A percentile compares a stretch with the other conserved stretches of the same genome.
Conservation (phyloP, 2,329 filamentous ascomycete species). For the Hypocreales sp. region DNA sequence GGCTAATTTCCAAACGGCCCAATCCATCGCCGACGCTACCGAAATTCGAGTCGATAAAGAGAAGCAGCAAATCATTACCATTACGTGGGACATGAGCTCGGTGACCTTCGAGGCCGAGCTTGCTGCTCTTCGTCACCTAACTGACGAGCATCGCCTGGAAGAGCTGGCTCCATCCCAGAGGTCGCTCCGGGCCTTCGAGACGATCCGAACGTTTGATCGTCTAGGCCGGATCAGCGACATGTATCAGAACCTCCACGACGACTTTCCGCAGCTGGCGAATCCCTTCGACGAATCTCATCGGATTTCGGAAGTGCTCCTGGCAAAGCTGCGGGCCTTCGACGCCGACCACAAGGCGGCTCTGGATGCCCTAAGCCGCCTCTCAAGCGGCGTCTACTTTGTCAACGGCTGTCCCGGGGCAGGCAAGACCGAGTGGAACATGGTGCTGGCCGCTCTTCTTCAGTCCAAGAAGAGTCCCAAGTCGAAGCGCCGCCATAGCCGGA, state of each 20-base stretch:
- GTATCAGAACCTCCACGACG: constrained; percentile 10
- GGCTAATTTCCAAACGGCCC: constrained; percentile 47
- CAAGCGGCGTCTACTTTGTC: constrained; percentile 26
- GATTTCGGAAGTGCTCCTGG: constrained; percentile 11
- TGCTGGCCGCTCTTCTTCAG: constrained; percentile 22
- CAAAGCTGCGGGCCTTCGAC: constrained; percentile 18
- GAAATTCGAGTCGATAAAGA: constrained; percentile 5
- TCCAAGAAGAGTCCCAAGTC: constrained; percentile 10
- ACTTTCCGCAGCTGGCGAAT: constrained; percentile 18
- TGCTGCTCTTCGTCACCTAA: constrained; percentile 12
- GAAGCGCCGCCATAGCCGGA: constrained; percentile 12
- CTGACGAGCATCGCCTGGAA: constrained; percentile 6
- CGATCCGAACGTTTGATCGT: constrained; percentile 14
- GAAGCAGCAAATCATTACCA: constrained; percentile 9
- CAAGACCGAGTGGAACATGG: constrained; percentile 30
- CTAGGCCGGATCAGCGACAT: constrained; percentile 6
- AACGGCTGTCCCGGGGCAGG: constrained; percentile 31
- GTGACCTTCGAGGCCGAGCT: constrained; percentile 18
- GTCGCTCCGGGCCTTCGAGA: constrained; percentile 14
- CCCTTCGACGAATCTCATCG: constrained; percentile 7
- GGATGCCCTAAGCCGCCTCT: constrained; percentile 16
- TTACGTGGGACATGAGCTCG: constrained; percentile 11
- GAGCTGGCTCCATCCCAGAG: constrained; percentile 7
- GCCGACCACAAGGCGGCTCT: constrained; percentile 22
- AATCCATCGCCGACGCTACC: constrained; percentile 14